Percentiles rank a stretch among this genome's conserved stretches.
Evolutionary conservation across 306 rosid species (phyloP).

Genomic region (Malus asiatica): DNA sequence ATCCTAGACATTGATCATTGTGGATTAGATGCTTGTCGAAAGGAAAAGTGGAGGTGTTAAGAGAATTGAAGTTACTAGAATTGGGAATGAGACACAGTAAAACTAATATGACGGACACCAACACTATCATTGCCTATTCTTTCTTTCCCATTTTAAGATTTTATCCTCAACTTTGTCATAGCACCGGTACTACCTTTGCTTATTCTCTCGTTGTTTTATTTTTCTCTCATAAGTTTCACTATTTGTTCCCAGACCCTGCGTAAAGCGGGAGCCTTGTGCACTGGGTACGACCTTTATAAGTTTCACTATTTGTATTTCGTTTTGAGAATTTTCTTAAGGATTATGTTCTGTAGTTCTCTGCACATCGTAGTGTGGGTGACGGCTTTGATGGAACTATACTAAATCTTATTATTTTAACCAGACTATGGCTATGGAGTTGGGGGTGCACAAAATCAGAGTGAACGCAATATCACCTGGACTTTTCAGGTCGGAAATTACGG

Average conservation of each 20-base stretch:
- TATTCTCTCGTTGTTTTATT: neutral
- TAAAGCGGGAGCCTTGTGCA: too few relatives aligned
- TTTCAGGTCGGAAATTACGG: constrained; percentile 77
- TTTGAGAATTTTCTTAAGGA: neutral
- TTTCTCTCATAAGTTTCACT: neutral
- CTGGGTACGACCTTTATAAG: neutral
- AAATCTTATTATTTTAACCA: constrained; percentile 13
- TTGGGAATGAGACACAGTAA: too few relatives aligned
- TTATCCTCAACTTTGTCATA: neutral
- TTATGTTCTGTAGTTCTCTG: neutral
- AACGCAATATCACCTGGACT: constrained; percentile 76
- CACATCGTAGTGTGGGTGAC: neutral
- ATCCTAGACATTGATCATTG: too few relatives aligned
- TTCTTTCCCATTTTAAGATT: neutral
- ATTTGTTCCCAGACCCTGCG: too few relatives aligned
- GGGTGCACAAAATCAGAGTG: constrained; percentile 63
- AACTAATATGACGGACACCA: too few relatives aligned
- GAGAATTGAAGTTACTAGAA: too few relatives aligned
- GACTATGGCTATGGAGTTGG: constrained; percentile 86
- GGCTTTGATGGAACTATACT: neutral
- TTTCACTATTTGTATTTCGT: neutral
- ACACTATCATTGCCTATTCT: too few relatives aligned
- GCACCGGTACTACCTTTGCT: neutral
- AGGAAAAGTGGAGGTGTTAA: too few relatives aligned
- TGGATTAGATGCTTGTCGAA: too few relatives aligned